Base-by-base conservation (phyloP, 2,329 filamentous ascomycete genomes). In the Magnaporthales sp. region DNA sequence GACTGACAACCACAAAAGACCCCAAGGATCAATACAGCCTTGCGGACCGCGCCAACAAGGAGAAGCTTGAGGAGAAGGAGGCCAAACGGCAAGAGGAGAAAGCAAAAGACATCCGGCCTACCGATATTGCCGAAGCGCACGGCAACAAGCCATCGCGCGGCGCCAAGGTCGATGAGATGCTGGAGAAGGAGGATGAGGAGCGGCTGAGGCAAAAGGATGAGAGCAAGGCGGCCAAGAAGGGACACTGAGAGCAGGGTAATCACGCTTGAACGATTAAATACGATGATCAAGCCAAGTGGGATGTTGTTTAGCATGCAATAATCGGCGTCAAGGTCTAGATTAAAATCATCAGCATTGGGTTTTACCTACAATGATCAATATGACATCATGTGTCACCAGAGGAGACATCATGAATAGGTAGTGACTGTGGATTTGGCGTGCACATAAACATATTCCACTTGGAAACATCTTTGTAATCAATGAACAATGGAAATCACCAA, bases 131-230 rank as follows among this genome's bases (percentile, higher is more conserved):
- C 66, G 84, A 78, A 71, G 74, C 82, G 70, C 89, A 93, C 74
- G 89, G 89, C 68, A 92, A 92, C 74, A 83, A 92, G 78, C 90
- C 90, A 1, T 90, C 86, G 24, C 86, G 81, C 73, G 90, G 90
- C 22, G 90, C 90, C 27, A 85, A 90, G 81, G 83, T 92, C 67
- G 90, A 93, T 75, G 85, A 90, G 67, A 75, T 90, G 77, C 71
- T 93, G 62, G 80, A 84, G 73, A 84, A 85, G 4, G 90, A 92
- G 72, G 90, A 93, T 68, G 85, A 90, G 73, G 85, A 83, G 70
- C 78, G 83, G 66, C 73, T 92, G 68, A 83, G 80, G 78, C 83
- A 81, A 75, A 91, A 91, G 82, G 84, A 62, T 22, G 64, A 66
- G 64, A 31, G 27, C 4, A 54, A 46, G 56, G 31, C 56, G n/a